Evolutionary conservation across 164 flowering plant species (phyloP), one percentile per base, ranked within the genome.

Genomic region (Piper longum): DNA sequence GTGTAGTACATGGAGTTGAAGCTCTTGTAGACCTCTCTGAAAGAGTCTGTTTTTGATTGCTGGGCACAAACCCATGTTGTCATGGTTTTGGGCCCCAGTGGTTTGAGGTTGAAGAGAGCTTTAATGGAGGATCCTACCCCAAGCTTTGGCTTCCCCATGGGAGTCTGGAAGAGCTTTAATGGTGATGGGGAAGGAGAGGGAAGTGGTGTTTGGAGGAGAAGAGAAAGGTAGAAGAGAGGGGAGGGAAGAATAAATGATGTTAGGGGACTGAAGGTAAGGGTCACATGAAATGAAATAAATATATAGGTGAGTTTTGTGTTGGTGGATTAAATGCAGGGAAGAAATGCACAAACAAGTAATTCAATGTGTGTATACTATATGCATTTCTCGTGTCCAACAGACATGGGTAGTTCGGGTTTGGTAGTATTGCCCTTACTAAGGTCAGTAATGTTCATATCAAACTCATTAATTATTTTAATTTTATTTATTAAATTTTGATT

Each of bases 1-100:
- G 64, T 61, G 54, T 42, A 61, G 54, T 67, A 68, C 45, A 56
- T 39, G 62, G 66, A 56, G 36, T 68, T 68, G 61, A 44, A 56
- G 62, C 57, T 68, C 56, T 58, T 68, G 70, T 62, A 62, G 56
- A 62, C 70, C 41, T 62, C 70, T 42, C 70, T 68, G 62, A 68
- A 68, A 57, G 70, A 68, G 7, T 68, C 56, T 4, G 70, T 68
- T 55, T 62, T 68, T 57, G 70, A 16, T 57, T 59, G 66, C 18
- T 68, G 70, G 62, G 48, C 55, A 65, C 70, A 68, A 51, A 63
- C 65, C 70, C 65, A 68, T 13, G 36, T 26, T 26, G 65, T 44
- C 66, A 45, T 63, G 62, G 60, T 68, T n/a, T 51, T 57, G 44
- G 65, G n/a, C 3, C 60, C 65, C 19, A 26, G 36, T 26, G 36